These are phyloP conservation scores for Talaromyces sp. DNA, from an alignment of 2,329 filamentous ascomycete species.

Conservation along the genomic window DNA sequence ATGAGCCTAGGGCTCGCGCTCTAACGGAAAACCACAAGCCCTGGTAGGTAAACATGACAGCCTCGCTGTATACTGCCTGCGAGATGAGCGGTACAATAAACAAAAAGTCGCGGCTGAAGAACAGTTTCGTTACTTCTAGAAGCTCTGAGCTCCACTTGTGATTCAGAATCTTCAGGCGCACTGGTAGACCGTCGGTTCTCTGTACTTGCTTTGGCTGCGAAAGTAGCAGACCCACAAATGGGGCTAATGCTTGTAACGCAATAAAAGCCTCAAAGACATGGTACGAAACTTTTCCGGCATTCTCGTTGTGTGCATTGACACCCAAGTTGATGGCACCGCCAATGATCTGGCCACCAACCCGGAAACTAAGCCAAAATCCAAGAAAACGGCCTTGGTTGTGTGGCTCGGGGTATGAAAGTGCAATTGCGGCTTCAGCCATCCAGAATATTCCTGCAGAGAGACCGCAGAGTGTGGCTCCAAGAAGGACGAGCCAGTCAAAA, in stretches of 20 bases:
- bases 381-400: constrained; percentile 60
- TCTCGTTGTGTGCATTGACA: constrained; percentile 52
- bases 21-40: constrained; percentile 65
- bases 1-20: constrained; percentile 62
- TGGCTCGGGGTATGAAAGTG: constrained; percentile 65
- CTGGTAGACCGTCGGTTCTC: constrained; percentile 58
- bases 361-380: constrained; percentile 62
- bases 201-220: constrained; percentile 58
- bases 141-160: constrained; percentile 55
- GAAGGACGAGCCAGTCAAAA: constrained; percentile 60
- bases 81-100: constrained; percentile 63
- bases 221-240: constrained; percentile 59
- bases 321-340: constrained; percentile 68
- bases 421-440: constrained; percentile 69
- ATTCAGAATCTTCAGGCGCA: constrained; percentile 51
- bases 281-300: constrained; percentile 62
- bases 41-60: constrained; percentile 66
- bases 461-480: constrained; percentile 64
- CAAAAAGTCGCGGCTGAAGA: constrained; percentile 57
- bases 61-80: constrained; percentile 64
- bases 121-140: constrained; percentile 52
- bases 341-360: constrained; percentile 60
- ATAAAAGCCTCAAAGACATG: constrained; percentile 66
- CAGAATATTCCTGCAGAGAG: constrained; percentile 68
- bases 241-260: constrained; percentile 59